A percentile compares a stretch with the other conserved stretches of the same genome.
These are phyloP conservation scores for Guyanaporus albipodus DNA, from an alignment of 768 basidiomycete species.

Conservation along the genomic window DNA sequence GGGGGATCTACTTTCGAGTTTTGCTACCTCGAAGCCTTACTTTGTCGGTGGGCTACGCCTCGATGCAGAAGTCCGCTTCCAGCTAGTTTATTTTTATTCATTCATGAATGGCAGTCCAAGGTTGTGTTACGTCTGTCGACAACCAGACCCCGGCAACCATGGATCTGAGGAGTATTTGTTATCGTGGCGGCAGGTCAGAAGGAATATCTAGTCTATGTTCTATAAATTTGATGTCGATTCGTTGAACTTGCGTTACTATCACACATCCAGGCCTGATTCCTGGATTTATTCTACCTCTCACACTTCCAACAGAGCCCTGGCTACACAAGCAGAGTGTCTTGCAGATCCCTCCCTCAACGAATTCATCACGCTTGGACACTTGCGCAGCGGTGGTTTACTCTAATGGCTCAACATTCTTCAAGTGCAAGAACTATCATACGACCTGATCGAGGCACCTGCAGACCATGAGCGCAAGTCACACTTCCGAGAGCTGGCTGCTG, in stretches of 20 bases:
- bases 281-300: conserved; percentile 28
- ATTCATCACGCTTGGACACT: conserved; percentile 13
- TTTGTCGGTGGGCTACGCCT: neutral
- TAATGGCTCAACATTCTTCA: conserved; percentile 50
- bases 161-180: no score
- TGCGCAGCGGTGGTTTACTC: conserved; percentile 40
- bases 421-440: conserved; percentile 29
- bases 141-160: no score
- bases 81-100: no score
- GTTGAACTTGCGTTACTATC: no score
- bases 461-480: neutral
- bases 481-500: conserved; percentile 16
- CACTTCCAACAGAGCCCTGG: conserved; percentile 22
- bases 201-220: no score
- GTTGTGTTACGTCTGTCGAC: no score
- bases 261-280: no score
- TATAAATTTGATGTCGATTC: neutral
- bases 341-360: conserved; percentile 35
- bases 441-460: neutral
- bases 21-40: neutral
- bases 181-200: no score
- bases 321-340: conserved; percentile 38
- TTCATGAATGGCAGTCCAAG: neutral
- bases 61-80: no score
- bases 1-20: neutral